phyloP scores from a whole-genome alignment of 2,329 filamentous ascomycete species.

The Cercospora citrullina region DNA sequence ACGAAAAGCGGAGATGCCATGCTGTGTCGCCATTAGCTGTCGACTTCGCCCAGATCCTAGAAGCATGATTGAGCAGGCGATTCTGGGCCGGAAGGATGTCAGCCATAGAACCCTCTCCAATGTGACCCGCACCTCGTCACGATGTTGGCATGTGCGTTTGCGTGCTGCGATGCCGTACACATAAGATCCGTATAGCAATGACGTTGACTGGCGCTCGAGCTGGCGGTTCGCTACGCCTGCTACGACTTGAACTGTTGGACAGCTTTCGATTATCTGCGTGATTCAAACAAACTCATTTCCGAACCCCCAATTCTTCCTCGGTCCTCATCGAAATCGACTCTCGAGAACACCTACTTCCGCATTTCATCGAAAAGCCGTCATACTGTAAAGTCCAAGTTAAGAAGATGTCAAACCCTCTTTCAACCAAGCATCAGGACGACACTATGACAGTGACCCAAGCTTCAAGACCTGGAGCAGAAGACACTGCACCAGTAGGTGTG shows the following conservation, averaged over 20 bases:
- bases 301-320: neutral
- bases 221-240: neutral
- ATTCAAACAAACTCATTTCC: neutral
- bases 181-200: neutral
- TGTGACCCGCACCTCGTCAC: neutral
- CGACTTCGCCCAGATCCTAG: neutral
- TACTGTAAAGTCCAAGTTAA: neutral
- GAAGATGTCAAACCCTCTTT: constrained; percentile 5
- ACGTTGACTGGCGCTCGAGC: too few relatives aligned
- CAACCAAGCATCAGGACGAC: constrained; percentile 16
- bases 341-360: neutral
- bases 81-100: neutral
- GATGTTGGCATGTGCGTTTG: neutral
- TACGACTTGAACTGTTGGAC: neutral
- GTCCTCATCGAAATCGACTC: neutral
- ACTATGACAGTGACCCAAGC: constrained; percentile 8
- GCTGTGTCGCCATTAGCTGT: neutral
- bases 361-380: neutral
- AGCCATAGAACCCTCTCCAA: neutral
- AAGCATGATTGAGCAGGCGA: neutral
- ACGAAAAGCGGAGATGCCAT: neutral
- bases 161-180: neutral
- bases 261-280: neutral
- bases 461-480: constrained; percentile 13
- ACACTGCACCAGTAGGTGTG: constrained; percentile 13